These are phyloP conservation scores for Cercospora zeae-maydis DNA, from an alignment of 2,329 filamentous ascomycete genomes.

Conservation along the genomic window DNA sequence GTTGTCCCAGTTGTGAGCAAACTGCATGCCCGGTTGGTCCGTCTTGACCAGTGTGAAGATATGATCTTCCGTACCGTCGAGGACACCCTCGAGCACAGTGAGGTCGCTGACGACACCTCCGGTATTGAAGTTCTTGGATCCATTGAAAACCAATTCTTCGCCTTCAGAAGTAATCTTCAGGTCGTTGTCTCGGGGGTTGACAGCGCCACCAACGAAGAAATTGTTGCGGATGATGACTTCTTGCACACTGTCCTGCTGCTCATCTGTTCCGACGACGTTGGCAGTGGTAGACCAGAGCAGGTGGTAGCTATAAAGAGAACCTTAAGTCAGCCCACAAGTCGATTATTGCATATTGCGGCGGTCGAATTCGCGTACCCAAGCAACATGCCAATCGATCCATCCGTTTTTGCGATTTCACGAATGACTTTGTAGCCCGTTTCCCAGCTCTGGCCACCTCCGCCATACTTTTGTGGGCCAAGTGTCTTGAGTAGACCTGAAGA, in stretches of 20 bases:
- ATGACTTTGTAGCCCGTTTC: conserved; percentile 57
- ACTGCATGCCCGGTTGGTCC: conserved; percentile 55
- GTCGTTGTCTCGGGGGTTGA: conserved; percentile 63
- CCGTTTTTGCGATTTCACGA: conserved; percentile 60
- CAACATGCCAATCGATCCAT: conserved; percentile 64
- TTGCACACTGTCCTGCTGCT: conserved; percentile 57
- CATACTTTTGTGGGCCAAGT: conserved; percentile 50
- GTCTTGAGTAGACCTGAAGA: conserved; percentile 50
- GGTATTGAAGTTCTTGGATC: conserved; percentile 65
- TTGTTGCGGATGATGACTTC: conserved; percentile 60
- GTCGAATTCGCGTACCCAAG: conserved; percentile 42
- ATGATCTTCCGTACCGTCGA: conserved; percentile 57
- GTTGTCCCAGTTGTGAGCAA: conserved; percentile 62
- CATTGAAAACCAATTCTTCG: conserved; percentile 57
- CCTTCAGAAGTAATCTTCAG: conserved; percentile 55
- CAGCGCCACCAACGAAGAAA: conserved; percentile 62
- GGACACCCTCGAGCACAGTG: conserved; percentile 61
- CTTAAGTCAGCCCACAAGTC: background rate
- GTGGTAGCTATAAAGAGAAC: conserved; percentile 46
- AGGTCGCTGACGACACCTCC: conserved; percentile 64
- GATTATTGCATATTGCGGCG: background rate
- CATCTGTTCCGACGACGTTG: conserved; percentile 57
- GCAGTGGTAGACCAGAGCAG: conserved; percentile 61
- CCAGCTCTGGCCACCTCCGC: conserved; percentile 50
- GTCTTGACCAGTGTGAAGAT: conserved; percentile 62